Percentiles rank a stretch among this genome's conserved stretches.
These are phyloP conservation scores for Planoprotostelium fungivorum DNA, from an alignment of 78 protist genomes.

Conservation along the genomic window DNA sequence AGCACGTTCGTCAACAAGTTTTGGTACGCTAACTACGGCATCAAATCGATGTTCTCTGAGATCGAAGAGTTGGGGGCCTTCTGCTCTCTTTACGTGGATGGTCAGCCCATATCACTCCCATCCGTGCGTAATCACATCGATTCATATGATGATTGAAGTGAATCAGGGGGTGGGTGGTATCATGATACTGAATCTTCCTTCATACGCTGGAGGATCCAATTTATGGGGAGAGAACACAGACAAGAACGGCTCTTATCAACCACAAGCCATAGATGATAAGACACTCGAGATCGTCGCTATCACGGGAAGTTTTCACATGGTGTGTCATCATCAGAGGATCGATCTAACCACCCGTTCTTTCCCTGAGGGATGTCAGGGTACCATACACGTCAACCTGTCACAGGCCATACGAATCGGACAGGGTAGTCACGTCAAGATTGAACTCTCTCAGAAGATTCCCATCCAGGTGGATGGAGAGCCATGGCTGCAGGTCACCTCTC, in stretches of 20 bases:
- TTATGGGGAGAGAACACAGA: neutral
- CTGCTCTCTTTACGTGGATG: neutral
- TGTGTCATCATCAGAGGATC: too few relatives aligned
- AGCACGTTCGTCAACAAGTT: neutral
- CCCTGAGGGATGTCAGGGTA: neutral
- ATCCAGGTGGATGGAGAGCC: neutral
- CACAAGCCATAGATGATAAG: neutral
- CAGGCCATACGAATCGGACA: neutral
- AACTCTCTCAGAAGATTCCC: neutral
- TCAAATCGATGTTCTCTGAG: neutral
- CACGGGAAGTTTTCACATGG: neutral
- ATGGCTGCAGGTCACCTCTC: neutral
- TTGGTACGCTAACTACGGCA: neutral
- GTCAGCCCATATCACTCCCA: neutral
- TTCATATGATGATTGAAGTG: neutral
- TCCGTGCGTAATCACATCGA: neutral
- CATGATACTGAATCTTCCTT: neutral
- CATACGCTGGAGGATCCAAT: neutral
- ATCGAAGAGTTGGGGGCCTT: neutral
- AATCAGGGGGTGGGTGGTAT: neutral
- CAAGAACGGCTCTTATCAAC: neutral
- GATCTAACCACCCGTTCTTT: too few relatives aligned
- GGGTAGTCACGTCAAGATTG: neutral
- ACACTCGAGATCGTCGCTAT: neutral
- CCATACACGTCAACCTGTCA: neutral